phyloP scores from a whole-genome alignment of 2,329 filamentous ascomycete species.

The Stagonosporopsis rhizophila region DNA sequence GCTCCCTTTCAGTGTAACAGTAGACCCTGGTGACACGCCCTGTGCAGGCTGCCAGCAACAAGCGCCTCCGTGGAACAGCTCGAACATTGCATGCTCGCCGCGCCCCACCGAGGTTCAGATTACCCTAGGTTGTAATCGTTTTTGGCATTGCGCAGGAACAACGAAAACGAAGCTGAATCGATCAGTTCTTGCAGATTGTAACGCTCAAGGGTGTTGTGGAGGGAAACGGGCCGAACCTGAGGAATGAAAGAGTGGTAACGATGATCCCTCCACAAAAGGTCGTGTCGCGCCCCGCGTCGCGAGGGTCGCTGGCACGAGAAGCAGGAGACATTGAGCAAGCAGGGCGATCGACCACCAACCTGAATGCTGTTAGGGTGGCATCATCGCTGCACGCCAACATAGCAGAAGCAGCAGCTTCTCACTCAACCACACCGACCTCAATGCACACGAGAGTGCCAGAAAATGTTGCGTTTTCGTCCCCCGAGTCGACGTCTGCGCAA shows the following conservation, averaged over 20 bases:
- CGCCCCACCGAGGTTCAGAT: not conserved
- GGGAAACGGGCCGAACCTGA: conserved; percentile 10
- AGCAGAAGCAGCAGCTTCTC: conserved; percentile 7
- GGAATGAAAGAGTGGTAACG: conserved; percentile 17
- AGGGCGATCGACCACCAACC: conserved; percentile 28
- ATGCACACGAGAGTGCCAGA: conserved; percentile 10
- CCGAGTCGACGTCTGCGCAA: not conserved
- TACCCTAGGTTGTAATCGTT: not conserved
- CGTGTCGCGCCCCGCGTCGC: conserved; percentile 26
- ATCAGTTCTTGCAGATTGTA: not conserved
- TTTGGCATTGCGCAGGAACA: not conserved
- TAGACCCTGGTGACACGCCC: conserved; percentile 5
- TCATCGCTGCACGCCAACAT: conserved; percentile 24
- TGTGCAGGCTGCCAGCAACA: conserved; percentile 2
- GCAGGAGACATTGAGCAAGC: conserved; percentile 28
- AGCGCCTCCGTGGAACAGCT: conserved; percentile 1
- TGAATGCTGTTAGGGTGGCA: conserved; percentile 32
- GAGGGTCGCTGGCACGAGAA: conserved; percentile 18
- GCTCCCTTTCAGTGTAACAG: conserved; percentile 8
- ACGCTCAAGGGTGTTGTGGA: conserved; percentile 3
- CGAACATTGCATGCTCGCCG: not conserved
- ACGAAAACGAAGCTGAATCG: not conserved
- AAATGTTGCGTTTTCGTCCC: not conserved
- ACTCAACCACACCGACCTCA: not conserved
- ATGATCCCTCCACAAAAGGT: conserved; percentile 35